Evolutionary conservation across 1,284 basidiomycete species (phyloP), one percentile per base, ranked within the genome.

Genomic region (Papiliotrema flavescens): DNA sequence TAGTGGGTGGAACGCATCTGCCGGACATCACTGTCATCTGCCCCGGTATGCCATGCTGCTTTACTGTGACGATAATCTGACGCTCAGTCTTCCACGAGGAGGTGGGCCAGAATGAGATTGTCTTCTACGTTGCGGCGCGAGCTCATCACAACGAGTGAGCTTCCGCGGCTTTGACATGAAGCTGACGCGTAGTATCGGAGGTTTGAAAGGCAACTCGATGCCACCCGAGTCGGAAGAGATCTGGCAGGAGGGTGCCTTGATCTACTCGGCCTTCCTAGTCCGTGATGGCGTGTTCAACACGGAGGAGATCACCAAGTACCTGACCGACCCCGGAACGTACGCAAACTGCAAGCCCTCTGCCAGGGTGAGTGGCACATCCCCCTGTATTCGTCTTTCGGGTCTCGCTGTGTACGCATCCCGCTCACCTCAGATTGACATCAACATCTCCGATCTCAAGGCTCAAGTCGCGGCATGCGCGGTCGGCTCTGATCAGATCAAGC

Each of bases 21-120:
- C 76, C 76, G 0, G 76, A 78, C 43, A 70, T 77, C 37, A 78
- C 74, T 17, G 58, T 55, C 19, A 68, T 73, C 53, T 67, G 65
- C 60, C 70, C 70, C 1, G 22, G 53, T 53, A 9, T 20, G 28
- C 19, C n/a, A 5, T 41, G 39, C 17, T 15, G 22, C 39, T 5
- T 4, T 6, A 41, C 6, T 41, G 5, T n/a, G 15, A 8, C 22
- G n/a, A n/a, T n/a, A n/a, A 41, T 28, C 14, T 44, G 54, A 39
- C 28, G 3, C 39, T 49, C 28, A 2, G 66, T 67, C 52, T 74
- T 76, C 51, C 70, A 67, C 51, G 67, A 65, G 28, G 49, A 55
- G 17, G 53, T 37, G 32, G 23, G 19, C 15, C 59, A 62, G 15
- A 32, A 32, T 11, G 70, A 74, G 55, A 73, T 76, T 57, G 67